Evolutionary conservation across 768 basidiomycete genomes (phyloP).

Genomic region (Serpula lacrymans): DNA sequence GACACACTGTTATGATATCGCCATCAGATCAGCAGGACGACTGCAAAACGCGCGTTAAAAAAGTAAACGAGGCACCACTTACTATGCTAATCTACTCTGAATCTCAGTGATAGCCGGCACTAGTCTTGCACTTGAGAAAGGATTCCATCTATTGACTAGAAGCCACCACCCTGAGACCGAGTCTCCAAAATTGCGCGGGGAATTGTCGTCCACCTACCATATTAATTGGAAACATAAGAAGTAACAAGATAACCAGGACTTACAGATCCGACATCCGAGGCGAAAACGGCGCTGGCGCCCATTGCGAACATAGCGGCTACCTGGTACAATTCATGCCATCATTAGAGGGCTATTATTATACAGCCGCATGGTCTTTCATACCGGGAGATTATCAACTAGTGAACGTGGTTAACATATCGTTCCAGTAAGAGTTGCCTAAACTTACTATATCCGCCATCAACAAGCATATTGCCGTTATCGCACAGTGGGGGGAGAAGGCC

Average conservation of each 20-base stretch:
- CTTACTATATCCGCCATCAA: constrained; percentile 87
- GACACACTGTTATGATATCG: constrained; percentile 63
- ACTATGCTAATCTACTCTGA: constrained; percentile 94
- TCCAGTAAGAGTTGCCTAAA: constrained; percentile 5
- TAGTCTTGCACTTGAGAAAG: constrained; percentile 72
- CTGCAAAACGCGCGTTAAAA: too few relatives aligned
- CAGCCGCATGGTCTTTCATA: constrained; percentile 27
- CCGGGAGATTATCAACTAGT: constrained; percentile 86
- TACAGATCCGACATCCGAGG: constrained; percentile 89
- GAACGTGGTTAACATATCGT: background rate
- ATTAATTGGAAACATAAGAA: constrained; percentile 2
- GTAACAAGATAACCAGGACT: constrained; percentile 21
- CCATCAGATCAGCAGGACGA: constrained; percentile 9
- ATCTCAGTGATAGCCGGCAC: constrained; percentile 92
- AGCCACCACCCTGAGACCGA: constrained; percentile 97
- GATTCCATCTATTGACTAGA: constrained; percentile 89
- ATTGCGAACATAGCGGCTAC: constrained; percentile 89
- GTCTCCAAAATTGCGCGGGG: constrained; percentile 92
- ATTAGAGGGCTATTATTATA: background rate
- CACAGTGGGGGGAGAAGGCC: constrained; percentile 93
- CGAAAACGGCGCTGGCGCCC: constrained; percentile 89
- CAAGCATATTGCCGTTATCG: constrained; percentile 89
- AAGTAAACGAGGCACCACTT: constrained; percentile 28
- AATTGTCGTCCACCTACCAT: constrained; percentile 84
- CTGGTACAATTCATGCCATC: constrained; percentile 31